Evolutionary conservation across 2,329 filamentous ascomycete genomes (phyloP).

Genomic region (Plenodomus tracheiphilus): DNA sequence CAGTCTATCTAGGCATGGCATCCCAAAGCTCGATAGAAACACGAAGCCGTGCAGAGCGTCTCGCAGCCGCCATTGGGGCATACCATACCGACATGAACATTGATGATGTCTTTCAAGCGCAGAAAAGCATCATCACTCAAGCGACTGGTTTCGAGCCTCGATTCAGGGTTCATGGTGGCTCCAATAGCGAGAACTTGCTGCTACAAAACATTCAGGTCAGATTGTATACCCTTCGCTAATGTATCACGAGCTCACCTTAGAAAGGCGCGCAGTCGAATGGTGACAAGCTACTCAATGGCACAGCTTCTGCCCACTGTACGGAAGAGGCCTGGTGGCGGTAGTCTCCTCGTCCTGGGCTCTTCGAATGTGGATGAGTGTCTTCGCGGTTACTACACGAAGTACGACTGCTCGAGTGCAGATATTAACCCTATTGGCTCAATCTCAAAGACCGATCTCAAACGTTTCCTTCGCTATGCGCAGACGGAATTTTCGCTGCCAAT

Average conservation of each 20-base stretch:
- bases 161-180: conserved; percentile 68
- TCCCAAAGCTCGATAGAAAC: conserved; percentile 65
- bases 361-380: conserved; percentile 64
- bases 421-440: conserved; percentile 64
- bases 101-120: conserved; percentile 65
- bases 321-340: conserved; percentile 58
- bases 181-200: conserved; percentile 60
- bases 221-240: not conserved
- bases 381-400: conserved; percentile 68
- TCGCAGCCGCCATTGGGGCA: conserved; percentile 65
- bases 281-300: conserved; percentile 66
- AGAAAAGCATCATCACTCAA: conserved; percentile 61
- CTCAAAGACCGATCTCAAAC: conserved; percentile 69
- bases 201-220: conserved; percentile 8
- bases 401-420: conserved; percentile 59
- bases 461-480: conserved; percentile 66
- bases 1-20: conserved; percentile 32
- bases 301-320: conserved; percentile 65
- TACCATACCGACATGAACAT: conserved; percentile 64
- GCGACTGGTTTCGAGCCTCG: conserved; percentile 64
- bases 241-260: not conserved
- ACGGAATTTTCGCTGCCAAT: conserved; percentile 64
- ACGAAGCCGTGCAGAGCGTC: conserved; percentile 63
- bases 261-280: conserved; percentile 57
- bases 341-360: conserved; percentile 67